Percentiles rank a stretch among this genome's conserved stretches.
These are phyloP conservation scores for Hyphopichia fennica DNA, from an alignment of 1,139 yeast genomes.

Conservation along the genomic window DNA sequence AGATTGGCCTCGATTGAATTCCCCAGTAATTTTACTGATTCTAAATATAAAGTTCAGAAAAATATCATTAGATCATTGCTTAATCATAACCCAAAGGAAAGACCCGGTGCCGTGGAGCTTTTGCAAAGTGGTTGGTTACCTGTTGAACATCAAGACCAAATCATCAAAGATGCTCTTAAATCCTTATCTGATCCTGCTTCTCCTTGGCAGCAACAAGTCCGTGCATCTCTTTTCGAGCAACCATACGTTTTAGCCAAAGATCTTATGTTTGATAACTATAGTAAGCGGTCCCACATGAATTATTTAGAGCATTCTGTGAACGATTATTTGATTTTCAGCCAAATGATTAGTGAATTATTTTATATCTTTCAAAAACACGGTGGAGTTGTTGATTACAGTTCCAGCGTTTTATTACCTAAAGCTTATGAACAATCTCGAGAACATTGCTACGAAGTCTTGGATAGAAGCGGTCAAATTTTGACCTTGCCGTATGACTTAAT, in stretches of 20 bases:
- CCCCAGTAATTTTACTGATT: constrained; percentile 61
- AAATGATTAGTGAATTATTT: constrained; percentile 57
- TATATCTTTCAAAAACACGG: constrained; percentile 77
- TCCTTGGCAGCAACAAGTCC: constrained; percentile 91
- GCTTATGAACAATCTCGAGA: constrained; percentile 68
- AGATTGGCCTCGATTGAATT: constrained; percentile 60
- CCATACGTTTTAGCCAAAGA: constrained; percentile 83
- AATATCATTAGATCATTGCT: constrained; percentile 64
- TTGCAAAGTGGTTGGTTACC: constrained; percentile 82
- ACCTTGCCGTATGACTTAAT: constrained; percentile 89
- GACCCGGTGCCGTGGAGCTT: constrained; percentile 79
- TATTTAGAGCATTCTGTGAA: constrained; percentile 20
- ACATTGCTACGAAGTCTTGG: constrained; percentile 76
- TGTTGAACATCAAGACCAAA: constrained; percentile 85
- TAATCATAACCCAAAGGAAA: constrained; percentile 71
- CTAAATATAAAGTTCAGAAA: constrained; percentile 56
- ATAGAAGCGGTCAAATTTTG: constrained; percentile 80
- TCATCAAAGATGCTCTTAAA: constrained; percentile 82
- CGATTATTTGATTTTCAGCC: constrained; percentile 46
- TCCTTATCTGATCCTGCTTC: constrained; percentile 87
- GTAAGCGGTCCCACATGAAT: constrained; percentile 19
- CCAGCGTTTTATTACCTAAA: constrained; percentile 67
- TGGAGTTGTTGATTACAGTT: constrained; percentile 68
- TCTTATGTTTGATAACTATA: constrained; percentile 65
- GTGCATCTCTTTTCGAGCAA: constrained; percentile 80